Evolutionary conservation across 2,329 filamentous ascomycete genomes (phyloP).

Genomic region (Colletotrichum spinosum): DNA sequence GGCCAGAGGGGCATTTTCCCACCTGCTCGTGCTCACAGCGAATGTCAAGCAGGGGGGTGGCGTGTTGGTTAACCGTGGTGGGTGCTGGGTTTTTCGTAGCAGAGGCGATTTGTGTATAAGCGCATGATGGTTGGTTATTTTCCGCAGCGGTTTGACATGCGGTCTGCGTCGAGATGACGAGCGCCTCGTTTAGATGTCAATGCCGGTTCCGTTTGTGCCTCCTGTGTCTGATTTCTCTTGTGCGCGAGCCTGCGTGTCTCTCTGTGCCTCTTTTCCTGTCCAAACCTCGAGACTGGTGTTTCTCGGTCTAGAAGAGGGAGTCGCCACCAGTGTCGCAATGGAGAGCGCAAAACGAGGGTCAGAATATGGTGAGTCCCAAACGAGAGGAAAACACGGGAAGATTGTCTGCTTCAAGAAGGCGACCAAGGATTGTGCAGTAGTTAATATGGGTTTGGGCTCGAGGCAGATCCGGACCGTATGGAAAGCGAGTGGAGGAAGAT

Average conservation of each 20-base stretch:
- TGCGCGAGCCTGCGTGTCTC: neutral
- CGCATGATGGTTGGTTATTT: constrained; percentile 33
- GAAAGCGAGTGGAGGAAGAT: constrained; percentile 24
- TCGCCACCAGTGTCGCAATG: constrained; percentile 29
- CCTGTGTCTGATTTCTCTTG: neutral
- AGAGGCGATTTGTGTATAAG: constrained; percentile 17
- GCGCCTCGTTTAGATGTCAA: constrained; percentile 31
- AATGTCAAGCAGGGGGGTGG: constrained; percentile 4
- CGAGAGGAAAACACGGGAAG: constrained; percentile 20
- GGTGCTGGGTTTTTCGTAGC: constrained; percentile 22
- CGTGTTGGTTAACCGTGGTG: constrained; percentile 15
- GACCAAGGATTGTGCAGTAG: constrained; percentile 31
- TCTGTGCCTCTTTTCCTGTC: constrained; percentile 7
- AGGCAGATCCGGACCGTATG: constrained; percentile 18
- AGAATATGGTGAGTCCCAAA: constrained; percentile 13
- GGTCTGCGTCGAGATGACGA: neutral
- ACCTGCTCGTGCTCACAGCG: neutral
- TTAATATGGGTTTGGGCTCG: constrained; percentile 23
- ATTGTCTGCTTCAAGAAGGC: constrained; percentile 35
- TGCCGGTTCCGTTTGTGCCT: constrained; percentile 3
- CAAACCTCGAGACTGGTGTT: neutral
- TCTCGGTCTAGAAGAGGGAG: neutral
- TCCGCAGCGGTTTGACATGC: constrained; percentile 21
- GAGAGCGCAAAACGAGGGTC: constrained; percentile 15
- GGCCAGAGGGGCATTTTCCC: constrained; percentile 82